Base-by-base conservation (phyloP, 805 yeast species). In the Myxozyma kluyveri region DNA sequence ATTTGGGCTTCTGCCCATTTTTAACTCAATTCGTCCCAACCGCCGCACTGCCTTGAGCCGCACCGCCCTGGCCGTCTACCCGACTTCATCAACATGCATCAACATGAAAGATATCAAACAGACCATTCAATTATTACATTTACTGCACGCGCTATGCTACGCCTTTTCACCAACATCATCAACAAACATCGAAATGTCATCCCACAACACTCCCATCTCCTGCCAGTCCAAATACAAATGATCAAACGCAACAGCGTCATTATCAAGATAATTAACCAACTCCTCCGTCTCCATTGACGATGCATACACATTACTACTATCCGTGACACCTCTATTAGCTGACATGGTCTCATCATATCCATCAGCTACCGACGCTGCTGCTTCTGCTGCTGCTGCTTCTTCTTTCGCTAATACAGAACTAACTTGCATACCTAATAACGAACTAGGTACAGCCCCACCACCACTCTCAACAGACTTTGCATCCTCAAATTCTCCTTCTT, bases 231-330 rank as follows among this genome's bases (percentile, higher is more conserved):
- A 39, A 36, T 56, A 56, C n/a, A 56, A 47, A 21, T 47, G 56
- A 47, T 56, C 60, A 36, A 56, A 54, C 10, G 60, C 60, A 14
- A 56, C 60, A 14, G 59, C 47, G 17, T 56, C 60, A 41, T 56
- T 56, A 40, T 56, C 60, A 4, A 56, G 41, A 26, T 24, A 56
- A 19, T 49, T 43, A 2, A 56, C 57, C 3, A 56, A 35, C 44
- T 56, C 60, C n/a, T 56, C 60, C 18, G 60, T 53, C 23, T 52
- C 60, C 52, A 56, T 54, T n/a, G 47, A 42, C 12, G 38, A 22
- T 21, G 24, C 21, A 12, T 7, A 10, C 22, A 9, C 21, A 39
- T 24, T n/a, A n/a, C n/a, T n/a, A n/a, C n/a, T n/a, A n/a, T n/a
- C n/a, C n/a, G n/a, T n/a, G n/a, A n/a, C n/a, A 5, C 24, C 29